Conservation (phyloP, 2,329 filamentous ascomycete species). For the Cytospora mali region DNA sequence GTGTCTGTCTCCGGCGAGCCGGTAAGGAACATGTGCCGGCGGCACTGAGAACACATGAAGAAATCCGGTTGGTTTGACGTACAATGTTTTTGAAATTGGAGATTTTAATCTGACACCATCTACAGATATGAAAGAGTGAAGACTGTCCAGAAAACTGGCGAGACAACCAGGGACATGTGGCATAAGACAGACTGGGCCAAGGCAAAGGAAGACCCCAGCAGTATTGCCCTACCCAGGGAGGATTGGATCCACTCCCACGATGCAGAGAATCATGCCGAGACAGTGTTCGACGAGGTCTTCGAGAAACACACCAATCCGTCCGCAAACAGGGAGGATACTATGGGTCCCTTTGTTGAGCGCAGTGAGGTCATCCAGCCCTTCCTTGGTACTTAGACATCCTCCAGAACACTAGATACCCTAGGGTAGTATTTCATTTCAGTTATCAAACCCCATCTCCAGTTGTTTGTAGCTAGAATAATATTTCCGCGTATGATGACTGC, state of each 20-base stretch:
- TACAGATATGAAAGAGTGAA: constrained; percentile 48
- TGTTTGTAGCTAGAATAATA: too few species aligned
- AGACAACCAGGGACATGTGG: constrained; percentile 55
- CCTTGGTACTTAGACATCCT: constrained; percentile 1
- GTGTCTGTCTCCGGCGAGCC: constrained; percentile 45
- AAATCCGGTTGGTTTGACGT: constrained; percentile 39
- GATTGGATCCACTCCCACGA: constrained; percentile 57
- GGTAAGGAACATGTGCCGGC: constrained; percentile 43
- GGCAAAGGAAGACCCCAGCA: constrained; percentile 50
- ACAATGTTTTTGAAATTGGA: fast-evolving
- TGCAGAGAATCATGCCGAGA: constrained; percentile 48
- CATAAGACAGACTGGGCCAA: constrained; percentile 57
- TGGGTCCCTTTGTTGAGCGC: background rate
- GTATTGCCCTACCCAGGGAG: constrained; percentile 51
- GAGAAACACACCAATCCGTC: constrained; percentile 31
- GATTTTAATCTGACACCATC: background rate
- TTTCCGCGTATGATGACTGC: too few species aligned
- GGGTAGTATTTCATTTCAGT: too few species aligned
- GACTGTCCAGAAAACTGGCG: constrained; percentile 53
- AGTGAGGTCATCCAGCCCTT: constrained; percentile 7
- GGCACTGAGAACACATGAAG: constrained; percentile 47
- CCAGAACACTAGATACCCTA: too few species aligned
- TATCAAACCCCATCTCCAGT: too few species aligned
- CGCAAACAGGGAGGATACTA: background rate
- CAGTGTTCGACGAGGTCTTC: constrained; percentile 40